Base-by-base conservation (phyloP, 2,329 filamentous ascomycete species). In the Pseudogymnoascus sp. region DNA sequence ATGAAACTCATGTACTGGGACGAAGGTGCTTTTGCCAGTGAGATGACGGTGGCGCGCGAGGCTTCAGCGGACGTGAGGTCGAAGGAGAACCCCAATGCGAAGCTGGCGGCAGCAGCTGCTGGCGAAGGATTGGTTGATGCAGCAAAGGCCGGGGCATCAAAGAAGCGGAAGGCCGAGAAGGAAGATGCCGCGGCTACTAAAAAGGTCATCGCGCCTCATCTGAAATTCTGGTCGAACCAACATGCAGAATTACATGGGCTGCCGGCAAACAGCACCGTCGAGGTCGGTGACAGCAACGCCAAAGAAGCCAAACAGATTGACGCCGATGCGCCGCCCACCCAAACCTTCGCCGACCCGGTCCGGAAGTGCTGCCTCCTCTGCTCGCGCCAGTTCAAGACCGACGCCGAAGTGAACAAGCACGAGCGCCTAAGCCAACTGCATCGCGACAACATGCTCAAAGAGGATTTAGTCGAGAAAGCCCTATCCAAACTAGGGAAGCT, bases 1-100 rank as follows among this genome's bases (percentile, higher is more conserved):
- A 75, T 90, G 63, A 84, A 85, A 64, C 80, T 92, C 42, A 86
- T 86, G 69, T 93, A 93, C 72, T 91, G 90, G 82, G 89, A 92
- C 69, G 81, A 86, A 60, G 83, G 86, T 23, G 87, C 86, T 1
- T 93, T 90, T 69, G 86, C 85, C 1, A 89, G 81, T 49, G 84
- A 89, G 67, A 76, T 84, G 38, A 74, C 83, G 1, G 78, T 90
- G 3, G 82, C 84, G n/a, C 72, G 78, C 3, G 77, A 80, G 16
- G 75, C 78, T 41, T 67, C 73, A 39, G 63, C 62, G 3, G n/a
- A 35, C 1, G 69, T 68, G 12, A 68, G 64, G 38, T 66, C 68
- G 19, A 71, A 72, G 45, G 66, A 68, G 30, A 67, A 64, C 11
- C 67, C 72, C 4, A 69, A 71, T 62, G 67, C 75, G 30, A 75